These are phyloP conservation scores for Populus hybrid DNA, from an alignment of 441 rosid genomes.

Conservation along the genomic window DNA sequence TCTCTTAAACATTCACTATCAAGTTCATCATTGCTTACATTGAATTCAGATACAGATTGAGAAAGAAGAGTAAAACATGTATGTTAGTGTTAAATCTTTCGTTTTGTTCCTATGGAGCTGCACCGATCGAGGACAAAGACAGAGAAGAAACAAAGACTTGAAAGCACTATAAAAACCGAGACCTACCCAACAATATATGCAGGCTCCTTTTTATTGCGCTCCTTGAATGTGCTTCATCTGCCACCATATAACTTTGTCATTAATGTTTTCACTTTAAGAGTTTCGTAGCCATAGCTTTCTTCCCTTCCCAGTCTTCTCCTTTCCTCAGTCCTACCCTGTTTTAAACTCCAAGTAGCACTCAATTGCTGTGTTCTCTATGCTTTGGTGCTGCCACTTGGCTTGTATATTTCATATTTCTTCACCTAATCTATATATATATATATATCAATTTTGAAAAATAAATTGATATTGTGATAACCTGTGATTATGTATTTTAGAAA, in stretches of 20 bases:
- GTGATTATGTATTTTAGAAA: constrained; percentile 22
- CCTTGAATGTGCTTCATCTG: constrained; percentile 74
- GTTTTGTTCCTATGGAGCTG: constrained; percentile 5
- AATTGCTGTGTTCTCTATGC: constrained; percentile 20
- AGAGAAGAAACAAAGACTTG: constrained; percentile 19
- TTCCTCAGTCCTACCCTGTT: constrained; percentile 15
- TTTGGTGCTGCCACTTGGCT: constrained; percentile 32
- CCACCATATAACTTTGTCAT: constrained; percentile 42
- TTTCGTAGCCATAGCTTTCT: constrained; percentile 27
- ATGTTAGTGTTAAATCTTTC: not conserved
- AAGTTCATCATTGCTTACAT: constrained; percentile 60
- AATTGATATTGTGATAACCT: not conserved
- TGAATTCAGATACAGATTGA: constrained; percentile 38
- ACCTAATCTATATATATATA: constrained; percentile 1
- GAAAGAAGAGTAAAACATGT: not conserved
- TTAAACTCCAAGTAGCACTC: constrained; percentile 43
- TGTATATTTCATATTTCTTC: constrained; percentile 9
- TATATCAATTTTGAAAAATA: no score
- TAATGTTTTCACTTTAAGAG: constrained; percentile 23
- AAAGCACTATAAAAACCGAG: constrained; percentile 53
- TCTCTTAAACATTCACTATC: constrained; percentile 41
- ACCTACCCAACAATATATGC: constrained; percentile 66
- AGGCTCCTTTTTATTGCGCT: constrained; percentile 67
- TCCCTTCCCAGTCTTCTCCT: constrained; percentile 45
- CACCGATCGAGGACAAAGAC: constrained; percentile 6